phyloP scores from a whole-genome alignment of 2,329 filamentous ascomycete genomes.

The Phyllosticta capitalensis region DNA sequence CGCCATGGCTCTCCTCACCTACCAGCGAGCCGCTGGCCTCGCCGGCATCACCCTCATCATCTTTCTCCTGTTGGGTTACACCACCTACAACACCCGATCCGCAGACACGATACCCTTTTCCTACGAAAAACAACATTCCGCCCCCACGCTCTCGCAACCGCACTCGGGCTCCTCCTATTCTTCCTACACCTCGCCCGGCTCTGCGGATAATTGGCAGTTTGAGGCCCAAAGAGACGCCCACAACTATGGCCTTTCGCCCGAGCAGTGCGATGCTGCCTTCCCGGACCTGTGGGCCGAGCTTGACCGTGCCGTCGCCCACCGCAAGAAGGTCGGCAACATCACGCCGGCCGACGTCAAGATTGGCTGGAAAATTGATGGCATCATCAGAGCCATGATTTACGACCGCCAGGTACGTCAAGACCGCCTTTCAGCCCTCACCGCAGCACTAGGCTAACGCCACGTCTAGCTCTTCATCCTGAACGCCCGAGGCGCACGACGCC shows the following conservation, averaged over 20 bases:
- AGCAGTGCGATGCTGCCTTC: slow-evolving; percentile 18
- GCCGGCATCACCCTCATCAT: slow-evolving; percentile 10
- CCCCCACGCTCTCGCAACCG: background rate
- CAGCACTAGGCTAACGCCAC: background rate
- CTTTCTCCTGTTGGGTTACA: slow-evolving; percentile 10
- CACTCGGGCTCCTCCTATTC: background rate
- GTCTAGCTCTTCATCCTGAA: slow-evolving; percentile 26
- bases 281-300: slow-evolving; percentile 18
- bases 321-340: slow-evolving; percentile 15
- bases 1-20: slow-evolving; percentile 8
- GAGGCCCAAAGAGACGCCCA: slow-evolving; percentile 13
- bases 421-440: background rate
- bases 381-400: slow-evolving; percentile 21
- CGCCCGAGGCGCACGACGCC: slow-evolving; percentile 13
- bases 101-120: slow-evolving; percentile 8
- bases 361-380: slow-evolving; percentile 15
- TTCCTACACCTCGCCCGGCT: background rate
- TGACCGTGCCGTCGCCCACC: slow-evolving; percentile 15
- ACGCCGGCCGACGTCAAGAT: slow-evolving; percentile 17
- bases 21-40: slow-evolving; percentile 10
- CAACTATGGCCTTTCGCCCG: slow-evolving; percentile 15
- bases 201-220: slow-evolving; percentile 7
- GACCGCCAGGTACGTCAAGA: slow-evolving; percentile 16
- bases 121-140: background rate
- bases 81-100: slow-evolving; percentile 8